Base-by-base conservation (phyloP, 345 rosid genomes). In the Combretum micranthum region DNA sequence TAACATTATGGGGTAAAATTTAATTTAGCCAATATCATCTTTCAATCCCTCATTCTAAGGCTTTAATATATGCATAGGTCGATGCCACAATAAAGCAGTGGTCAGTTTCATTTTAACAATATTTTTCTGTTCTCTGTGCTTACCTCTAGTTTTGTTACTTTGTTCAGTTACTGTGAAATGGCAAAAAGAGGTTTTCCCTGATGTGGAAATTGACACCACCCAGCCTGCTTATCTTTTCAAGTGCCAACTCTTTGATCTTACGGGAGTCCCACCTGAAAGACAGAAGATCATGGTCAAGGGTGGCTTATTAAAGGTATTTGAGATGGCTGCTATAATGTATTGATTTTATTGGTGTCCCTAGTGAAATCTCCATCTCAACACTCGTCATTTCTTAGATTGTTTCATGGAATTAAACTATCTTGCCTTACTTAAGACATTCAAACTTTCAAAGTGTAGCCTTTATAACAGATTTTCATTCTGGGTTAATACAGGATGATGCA, bases 231-330 rank as follows among this genome's bases (percentile, higher is more conserved):
- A 66, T 70, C 80, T 90, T 70, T 93, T 93, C 95, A 93, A 90
- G 75, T 78, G 83, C 74, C 96, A 90, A 69, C 55, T 93, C 72
- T 85, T 68, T 72, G 96, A 87, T 81, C 76, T 89, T 60, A 89
- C 90, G 14, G 99, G 96, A 53, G 99, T 93, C 13, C 95, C 92
- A 6, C 99, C 97, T 0, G 99, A 87, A 63, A 73, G 99, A 68
- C 99, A 94, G 75, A 94, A 94, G 81, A 87, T 93, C 42, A 85
- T 94, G 96, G 90, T 94, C 63, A 94, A 85, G 78, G 99, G 99
- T 57, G 97, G 92, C 55, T 73, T 93, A 45, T 69, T 93, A 65
- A 89, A 87, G 97, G 99, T 93, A 68, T 14, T 53, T 52, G n/a
- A 49, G 13, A 25, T 56, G 17, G 12, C 22, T 53, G 57, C 42